phyloP scores from a whole-genome alignment of 495 filamentous ascomycete genomes.

The Aspergillus campestris region DNA sequence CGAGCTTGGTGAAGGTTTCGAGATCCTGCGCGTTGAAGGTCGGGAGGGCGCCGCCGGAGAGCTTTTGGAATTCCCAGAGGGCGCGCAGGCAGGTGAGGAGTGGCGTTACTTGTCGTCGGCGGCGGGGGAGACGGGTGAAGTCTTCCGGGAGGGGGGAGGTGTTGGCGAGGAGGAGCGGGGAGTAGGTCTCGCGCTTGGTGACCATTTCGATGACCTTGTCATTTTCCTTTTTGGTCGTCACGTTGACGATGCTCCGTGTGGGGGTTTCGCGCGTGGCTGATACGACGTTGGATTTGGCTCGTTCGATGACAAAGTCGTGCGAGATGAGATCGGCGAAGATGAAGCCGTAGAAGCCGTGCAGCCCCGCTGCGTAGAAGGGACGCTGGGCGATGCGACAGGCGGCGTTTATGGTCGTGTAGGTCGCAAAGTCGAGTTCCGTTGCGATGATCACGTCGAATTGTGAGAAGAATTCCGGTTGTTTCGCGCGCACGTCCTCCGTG shows the following conservation, averaged over 20 bases:
- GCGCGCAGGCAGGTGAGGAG: constrained; percentile 74
- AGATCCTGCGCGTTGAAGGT: constrained; percentile 50
- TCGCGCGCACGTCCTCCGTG: constrained; percentile 51
- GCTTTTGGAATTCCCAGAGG: constrained; percentile 66
- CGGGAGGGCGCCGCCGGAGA: constrained; percentile 46
- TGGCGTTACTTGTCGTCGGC: constrained; percentile 66
- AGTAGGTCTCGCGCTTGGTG: constrained; percentile 84
- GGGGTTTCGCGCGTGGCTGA: constrained; percentile 62
- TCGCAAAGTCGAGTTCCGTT: constrained; percentile 71
- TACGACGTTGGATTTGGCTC: constrained; percentile 65
- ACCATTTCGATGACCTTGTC: constrained; percentile 78
- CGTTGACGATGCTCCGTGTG: constrained; percentile 66
- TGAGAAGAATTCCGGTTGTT: constrained; percentile 62
- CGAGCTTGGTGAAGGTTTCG: constrained; percentile 64
- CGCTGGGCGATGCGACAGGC: constrained; percentile 63
- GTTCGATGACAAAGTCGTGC: constrained; percentile 82
- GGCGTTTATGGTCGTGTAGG: constrained; percentile 71
- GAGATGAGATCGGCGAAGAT: constrained; percentile 86
- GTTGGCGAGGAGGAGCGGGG: constrained; percentile 70
- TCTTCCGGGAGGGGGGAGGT: constrained; percentile 65
- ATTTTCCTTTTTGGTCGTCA: constrained; percentile 63
- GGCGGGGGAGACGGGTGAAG: constrained; percentile 53
- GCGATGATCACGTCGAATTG: constrained; percentile 82
- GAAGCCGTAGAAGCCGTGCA: constrained; percentile 89
- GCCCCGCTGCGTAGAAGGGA: constrained; percentile 81